A percentile compares a stretch with the other conserved stretches of the same genome.
These are phyloP conservation scores for Blakeslea trispora DNA, from an alignment of 371 early-diverging fungal genomes.

Conservation along the genomic window DNA sequence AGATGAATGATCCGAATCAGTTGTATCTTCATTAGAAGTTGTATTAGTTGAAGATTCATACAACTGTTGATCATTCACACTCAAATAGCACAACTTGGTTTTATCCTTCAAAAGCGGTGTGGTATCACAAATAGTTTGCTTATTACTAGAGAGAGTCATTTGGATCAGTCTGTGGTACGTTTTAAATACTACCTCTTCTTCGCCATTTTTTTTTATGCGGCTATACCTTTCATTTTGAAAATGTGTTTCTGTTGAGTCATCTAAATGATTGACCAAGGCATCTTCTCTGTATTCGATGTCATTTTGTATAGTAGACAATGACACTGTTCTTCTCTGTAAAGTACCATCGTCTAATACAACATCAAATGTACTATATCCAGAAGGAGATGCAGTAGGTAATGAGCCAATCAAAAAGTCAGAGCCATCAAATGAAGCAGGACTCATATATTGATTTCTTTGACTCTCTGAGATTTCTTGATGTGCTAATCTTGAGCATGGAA, in stretches of 20 bases:
- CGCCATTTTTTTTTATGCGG: background rate
- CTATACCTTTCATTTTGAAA: conserved; percentile 9
- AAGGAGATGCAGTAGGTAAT: conserved; percentile 22
- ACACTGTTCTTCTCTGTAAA: conserved; percentile 30
- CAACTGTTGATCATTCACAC: too few species aligned
- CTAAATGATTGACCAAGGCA: background rate
- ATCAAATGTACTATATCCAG: conserved; percentile 26
- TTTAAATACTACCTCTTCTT: background rate
- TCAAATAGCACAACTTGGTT: conserved; percentile 23
- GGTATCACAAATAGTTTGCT: conserved; percentile 10
- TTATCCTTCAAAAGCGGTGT: conserved; percentile 19
- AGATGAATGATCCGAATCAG: conserved; percentile 38
- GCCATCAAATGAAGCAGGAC: conserved; percentile 8
- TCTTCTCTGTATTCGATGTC: background rate
- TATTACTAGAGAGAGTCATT: background rate
- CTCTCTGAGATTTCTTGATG: conserved; percentile 6
- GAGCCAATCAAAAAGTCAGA: conserved; percentile 10
- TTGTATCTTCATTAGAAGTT: conserved; percentile 26
- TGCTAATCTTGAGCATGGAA: conserved; percentile 12
- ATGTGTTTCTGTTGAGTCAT: background rate
- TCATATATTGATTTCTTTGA: too few species aligned
- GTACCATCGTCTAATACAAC: conserved; percentile 42
- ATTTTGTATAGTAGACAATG: conserved; percentile 34
- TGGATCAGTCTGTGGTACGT: too few species aligned
- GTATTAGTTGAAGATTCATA: too few species aligned